Conservation (phyloP, 2,329 filamentous ascomycete species). For the Knufia fluminis region DNA sequence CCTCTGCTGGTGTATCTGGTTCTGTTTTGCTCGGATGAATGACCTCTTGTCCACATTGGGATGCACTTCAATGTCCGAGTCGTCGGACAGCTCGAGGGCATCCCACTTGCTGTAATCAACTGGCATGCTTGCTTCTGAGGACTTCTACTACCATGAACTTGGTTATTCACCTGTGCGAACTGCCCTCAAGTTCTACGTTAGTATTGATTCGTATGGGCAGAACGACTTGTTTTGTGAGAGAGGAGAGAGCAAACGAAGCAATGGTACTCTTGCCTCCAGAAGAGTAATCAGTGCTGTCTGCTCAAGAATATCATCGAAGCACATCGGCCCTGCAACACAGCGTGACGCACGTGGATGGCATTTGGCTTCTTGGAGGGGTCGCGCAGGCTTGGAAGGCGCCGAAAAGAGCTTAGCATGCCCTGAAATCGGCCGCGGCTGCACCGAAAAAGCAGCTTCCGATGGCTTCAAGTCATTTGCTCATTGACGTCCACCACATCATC, state of each 20-base stretch:
- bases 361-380: neutral
- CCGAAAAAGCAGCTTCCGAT: neutral
- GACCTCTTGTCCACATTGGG: slow-evolving; percentile 98
- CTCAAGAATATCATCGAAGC: neutral
- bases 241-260: no score
- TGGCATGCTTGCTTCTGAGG: slow-evolving; percentile 32
- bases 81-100: slow-evolving; percentile 90
- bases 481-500: neutral
- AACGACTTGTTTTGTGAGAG: no score
- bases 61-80: slow-evolving; percentile 96
- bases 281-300: no score
- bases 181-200: no score
- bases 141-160: neutral
- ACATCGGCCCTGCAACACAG: neutral
- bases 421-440: neutral
- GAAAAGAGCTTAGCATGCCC: neutral
- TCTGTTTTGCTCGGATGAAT: slow-evolving; percentile 97
- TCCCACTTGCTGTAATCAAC: slow-evolving; percentile 61
- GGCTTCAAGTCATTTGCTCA: neutral
- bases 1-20: slow-evolving; percentile 89
- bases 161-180: neutral
- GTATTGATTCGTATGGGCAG: no score
- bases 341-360: neutral
- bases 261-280: no score
- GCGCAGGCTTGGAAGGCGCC: neutral